Base-by-base conservation (phyloP, 2,329 filamentous ascomycete genomes). In the Fusarium bactridioides region DNA sequence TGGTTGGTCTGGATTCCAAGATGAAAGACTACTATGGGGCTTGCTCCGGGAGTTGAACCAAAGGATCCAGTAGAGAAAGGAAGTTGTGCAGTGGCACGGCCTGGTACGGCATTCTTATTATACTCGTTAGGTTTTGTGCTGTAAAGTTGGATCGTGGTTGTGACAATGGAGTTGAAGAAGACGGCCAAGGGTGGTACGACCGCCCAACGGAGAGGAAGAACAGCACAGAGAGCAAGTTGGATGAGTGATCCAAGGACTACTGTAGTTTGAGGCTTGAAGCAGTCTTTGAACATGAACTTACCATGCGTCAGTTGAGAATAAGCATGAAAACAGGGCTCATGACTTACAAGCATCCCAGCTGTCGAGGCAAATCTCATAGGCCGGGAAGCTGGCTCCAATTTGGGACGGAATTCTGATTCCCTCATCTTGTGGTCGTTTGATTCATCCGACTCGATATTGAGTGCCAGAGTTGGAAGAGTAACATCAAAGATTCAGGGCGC, bases 1-100 rank as follows among this genome's bases (percentile, higher is more conserved):
- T 86, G 84, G 79, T 85, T 85, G 74, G 79, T 79, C 64, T 85
- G 83, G 18, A 82, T 76, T 53, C 84, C 84, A 19, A 86, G 79
- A 73, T 85, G 81, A 77, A 86, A 84, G 61, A 85, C 82, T 40
- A 85, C 82, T 27, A 85, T 40, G 23, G 78, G 64, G 5, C 77
- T 69, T 5, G 75, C 61, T 18, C 78, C 77, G 5, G 82, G 79
- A 4, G 67, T 53, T 6, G 74, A 69, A 60, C 75, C 77, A 61
- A 79, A 80, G 10, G 64, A 41, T 47, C 80, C 77, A 35, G 72
- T 74, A 51, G 78, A 76, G 13, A 63, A 57, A 16, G 83, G 81
- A 4, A 82, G 51, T 44, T 81, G 80, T 3, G 82, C 78, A 2
- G 81, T 80, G 25, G 74, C 61, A 1, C 82, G 80, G 37, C 80